phyloP scores from a whole-genome alignment of 2,329 filamentous ascomycete species.

The Raffaelea deltoideospora region DNA sequence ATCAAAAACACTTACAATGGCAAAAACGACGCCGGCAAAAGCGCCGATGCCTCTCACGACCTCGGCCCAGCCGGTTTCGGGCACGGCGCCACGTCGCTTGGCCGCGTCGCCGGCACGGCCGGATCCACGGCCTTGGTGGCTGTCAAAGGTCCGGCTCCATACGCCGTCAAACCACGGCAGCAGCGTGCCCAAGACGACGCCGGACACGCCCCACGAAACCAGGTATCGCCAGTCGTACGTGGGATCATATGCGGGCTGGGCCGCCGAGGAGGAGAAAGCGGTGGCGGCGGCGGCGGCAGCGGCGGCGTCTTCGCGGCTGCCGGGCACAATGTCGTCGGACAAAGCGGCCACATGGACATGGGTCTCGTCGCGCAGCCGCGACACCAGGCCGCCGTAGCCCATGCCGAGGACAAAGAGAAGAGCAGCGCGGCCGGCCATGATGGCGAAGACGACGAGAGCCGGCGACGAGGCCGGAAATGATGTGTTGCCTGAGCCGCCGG shows the following conservation, averaged over 20 bases:
- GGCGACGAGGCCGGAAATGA: conserved; percentile 9
- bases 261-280: too few species aligned
- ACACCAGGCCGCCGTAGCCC: conserved; percentile 68
- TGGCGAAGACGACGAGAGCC: conserved; percentile 26
- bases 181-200: conserved; percentile 61
- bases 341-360: conserved; percentile 21
- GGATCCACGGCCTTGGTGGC: conserved; percentile 9
- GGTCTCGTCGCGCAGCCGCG: conserved; percentile 55
- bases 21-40: conserved; percentile 46
- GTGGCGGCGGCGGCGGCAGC: conserved; percentile 25
- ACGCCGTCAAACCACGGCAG: conserved; percentile 72
- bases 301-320: background rate
- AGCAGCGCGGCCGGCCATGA: conserved; percentile 36
- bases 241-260: conserved; percentile 3
- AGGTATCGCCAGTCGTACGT: conserved; percentile 50
- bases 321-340: background rate
- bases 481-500: too few species aligned
- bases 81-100: conserved; percentile 12
- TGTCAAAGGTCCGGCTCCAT: conserved; percentile 41
- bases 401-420: conserved; percentile 68
- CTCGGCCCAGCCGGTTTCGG: conserved; percentile 57
- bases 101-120: conserved; percentile 5
- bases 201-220: conserved; percentile 66
- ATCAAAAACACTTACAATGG: conserved; percentile 50
- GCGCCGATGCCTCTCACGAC: conserved; percentile 42